Evolutionary conservation across 805 yeast species (phyloP), one percentile per base, ranked within the genome.

Genomic region (Candida montana): DNA sequence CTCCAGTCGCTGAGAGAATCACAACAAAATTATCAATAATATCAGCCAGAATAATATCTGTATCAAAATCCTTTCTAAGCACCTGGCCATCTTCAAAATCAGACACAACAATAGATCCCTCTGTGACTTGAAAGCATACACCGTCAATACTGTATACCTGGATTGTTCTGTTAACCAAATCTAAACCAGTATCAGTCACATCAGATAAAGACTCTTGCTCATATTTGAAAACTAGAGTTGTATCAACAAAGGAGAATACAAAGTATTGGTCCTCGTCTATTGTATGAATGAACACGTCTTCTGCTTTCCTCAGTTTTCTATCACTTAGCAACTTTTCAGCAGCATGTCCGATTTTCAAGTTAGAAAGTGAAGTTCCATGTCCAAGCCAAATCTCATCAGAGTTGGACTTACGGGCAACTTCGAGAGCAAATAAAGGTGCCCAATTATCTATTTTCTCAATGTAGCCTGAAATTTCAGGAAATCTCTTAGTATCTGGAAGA

Each of bases 351-450:
- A 33, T 21, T 13, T 40, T 47, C 7, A 57, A 10, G 9, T 37
- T 42, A 0, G 61, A 53, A 1, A 55, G 7, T 2, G 35, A 40
- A 18, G 39, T 50, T 1, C 54, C 57, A 42, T 54, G 57, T 2
- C 47, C 49, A 16, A 43, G 45, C 51, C 77, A 73, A 2, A 72
- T 43, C 39, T 73, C 77, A 39, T 70, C 67, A 6, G 51, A 31
- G 2, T 39, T 49, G 37, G 38, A 43, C 44, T 28, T 50, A 28
- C 31, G 44, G 1, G 69, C 55, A 3, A 70, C 51, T 42, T 56
- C 61, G 2, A 68, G 51, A 52, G 73, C 77, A 16, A 68, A 44
- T 2, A 73, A 39, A 0, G 79, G 78, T 0, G 77, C 63, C 79
- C 79, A 74, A 46, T 67, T 71, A 29, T 59, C 62, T 52, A 62